Base-by-base conservation (phyloP, 306 rosid species). In the Citrullus amarus region DNA sequence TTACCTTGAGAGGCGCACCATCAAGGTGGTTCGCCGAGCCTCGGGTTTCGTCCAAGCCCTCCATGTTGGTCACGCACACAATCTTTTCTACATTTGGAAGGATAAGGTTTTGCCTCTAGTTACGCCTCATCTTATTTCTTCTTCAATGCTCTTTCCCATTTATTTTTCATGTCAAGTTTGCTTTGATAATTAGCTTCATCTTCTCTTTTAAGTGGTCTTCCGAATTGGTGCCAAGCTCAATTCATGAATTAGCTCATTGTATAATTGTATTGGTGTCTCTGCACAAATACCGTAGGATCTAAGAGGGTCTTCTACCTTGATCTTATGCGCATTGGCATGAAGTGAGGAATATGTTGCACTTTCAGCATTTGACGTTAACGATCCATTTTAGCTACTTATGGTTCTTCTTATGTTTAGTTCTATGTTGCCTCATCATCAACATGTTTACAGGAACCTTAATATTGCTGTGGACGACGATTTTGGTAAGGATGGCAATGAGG, bases 11-110 rank as follows among this genome's bases (percentile, higher is more conserved):
- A 55, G 96, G 92, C 6, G 82, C 89, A 10, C 98, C 98, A 0
- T 95, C 97, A 12, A 85, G 97, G 43, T 95, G 98, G 98, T 95
- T 95, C 60, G 90, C 97, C 0, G 98, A 95, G 86, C 96, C 97
- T 0, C 79, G 92, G 77, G 97, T 95, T 86, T 95, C 97, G 16
- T 95, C 98, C 1, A 92, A 95, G 86, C 96, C 96, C 80, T 95
- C 98, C 54, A 86, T 91, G 95, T 89, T 95, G 54, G 98, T 95
- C 36, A 90, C 96, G 6, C 98, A 92, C 79, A 90, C 98, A 75
- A 95, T 95, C 61, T 95, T 95, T 74, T 91, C 97, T 2, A 86
- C 93, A 28, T 92, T 95, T 79, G 98, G 98, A 66, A 88, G 83
- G 77, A 95, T 95, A 87, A 92, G 96, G 98, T 87, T 57, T 68